Base-by-base conservation (phyloP, 2,329 filamentous ascomycete genomes). In the Hymenoscyphus occultus region DNA sequence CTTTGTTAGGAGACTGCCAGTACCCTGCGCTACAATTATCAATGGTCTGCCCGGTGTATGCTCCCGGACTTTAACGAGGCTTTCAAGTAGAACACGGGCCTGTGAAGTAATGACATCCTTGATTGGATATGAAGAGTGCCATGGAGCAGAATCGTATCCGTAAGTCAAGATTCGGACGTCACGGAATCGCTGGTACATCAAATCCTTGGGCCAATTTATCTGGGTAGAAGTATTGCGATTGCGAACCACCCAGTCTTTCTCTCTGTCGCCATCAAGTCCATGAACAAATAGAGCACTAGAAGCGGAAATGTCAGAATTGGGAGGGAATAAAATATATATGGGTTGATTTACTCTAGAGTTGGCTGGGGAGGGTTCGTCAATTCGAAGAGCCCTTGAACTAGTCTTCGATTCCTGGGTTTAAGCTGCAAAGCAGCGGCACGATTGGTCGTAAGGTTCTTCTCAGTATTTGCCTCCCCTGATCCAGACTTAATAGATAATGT, bases 91-190 rank as follows among this genome's bases (percentile, higher is more conserved):
- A 35, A 16, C 32, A 10, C 31, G 31, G 31, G 56, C 56, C 13
- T 58, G 56, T 10, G 31, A 39, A 35, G 56, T 58, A 32, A 58
- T 58, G 12, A 58, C 56, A 39, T 58, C 56, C 28, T 58, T 58
- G 10, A 58, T 58, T 58, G 56, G 56, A 39, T 58, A 58, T 12
- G 56, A 39, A 35, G 56, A 58, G n/a, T 39, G 28, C 56, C 56
- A 58, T 58, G 56, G 31, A 3, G 56, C 28, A 58, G 56, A 58
- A 31, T 58, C 56, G 16, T 35, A 39, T 39, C 56, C 56, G 14
- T 58, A 58, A 39, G 56, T 39, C 56, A 58, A 35, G 7, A 58
- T n/a, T 14, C 56, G 22, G 13, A 31, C 28, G 14, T 58, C n/a
- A 4, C 13, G 56, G 35, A 58, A 58, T 10, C n/a, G 56, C 28